Evolutionary conservation across 2,329 filamentous ascomycete genomes (phyloP).

Genomic region (Talaromyces islandicus): DNA sequence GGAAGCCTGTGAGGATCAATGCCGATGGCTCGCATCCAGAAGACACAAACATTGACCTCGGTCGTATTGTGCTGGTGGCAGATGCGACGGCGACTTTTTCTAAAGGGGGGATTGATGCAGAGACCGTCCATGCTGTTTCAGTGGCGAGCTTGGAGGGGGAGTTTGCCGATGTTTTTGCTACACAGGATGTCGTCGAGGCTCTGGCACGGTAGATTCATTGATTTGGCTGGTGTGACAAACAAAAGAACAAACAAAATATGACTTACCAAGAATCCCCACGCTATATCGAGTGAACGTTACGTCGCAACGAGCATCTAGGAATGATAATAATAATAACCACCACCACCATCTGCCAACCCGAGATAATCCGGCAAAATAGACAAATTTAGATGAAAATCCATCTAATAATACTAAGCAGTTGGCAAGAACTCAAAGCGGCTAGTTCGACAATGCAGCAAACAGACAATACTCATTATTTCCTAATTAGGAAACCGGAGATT

Average conservation of each 20-base stretch:
- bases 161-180: constrained; percentile 38
- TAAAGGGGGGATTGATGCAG: constrained; percentile 39
- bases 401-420: neutral
- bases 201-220: constrained; percentile 15
- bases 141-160: constrained; percentile 41
- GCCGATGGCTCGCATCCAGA: constrained; percentile 18
- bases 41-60: constrained; percentile 17
- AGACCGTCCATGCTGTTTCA: constrained; percentile 41
- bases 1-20: constrained; percentile 10
- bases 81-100: constrained; percentile 45
- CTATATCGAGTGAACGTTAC: neutral
- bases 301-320: neutral
- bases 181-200: constrained; percentile 30
- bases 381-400: neutral
- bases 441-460: neutral
- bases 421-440: neutral
- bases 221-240: neutral
- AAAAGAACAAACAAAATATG: neutral
- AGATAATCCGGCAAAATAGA: neutral
- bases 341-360: neutral
- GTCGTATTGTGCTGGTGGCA: constrained; percentile 36
- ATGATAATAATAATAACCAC: neutral
- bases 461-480: neutral
- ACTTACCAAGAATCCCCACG: no score
- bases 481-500: neutral